A percentile compares a stretch with the other conserved stretches of the same genome.
phyloP scores from a whole-genome alignment of 495 filamentous ascomycete genomes.

The Neurospora sp. region DNA sequence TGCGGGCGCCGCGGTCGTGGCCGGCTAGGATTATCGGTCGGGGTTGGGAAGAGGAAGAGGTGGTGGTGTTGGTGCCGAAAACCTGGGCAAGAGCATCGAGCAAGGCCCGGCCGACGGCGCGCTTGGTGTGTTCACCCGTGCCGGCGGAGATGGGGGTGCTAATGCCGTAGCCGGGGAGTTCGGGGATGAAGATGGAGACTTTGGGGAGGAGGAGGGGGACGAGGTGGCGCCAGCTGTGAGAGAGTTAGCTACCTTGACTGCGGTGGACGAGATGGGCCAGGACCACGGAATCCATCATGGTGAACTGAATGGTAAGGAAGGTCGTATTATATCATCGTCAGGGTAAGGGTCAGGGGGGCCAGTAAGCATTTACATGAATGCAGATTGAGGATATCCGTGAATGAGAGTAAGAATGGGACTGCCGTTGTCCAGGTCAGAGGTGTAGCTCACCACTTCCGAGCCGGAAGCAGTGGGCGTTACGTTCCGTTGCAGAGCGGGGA shows the following conservation, averaged over 20 bases:
- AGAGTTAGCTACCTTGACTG: not conserved
- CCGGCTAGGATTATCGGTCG: conserved; percentile 26
- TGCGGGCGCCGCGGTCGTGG: conserved; percentile 40
- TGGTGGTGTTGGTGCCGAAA: conserved; percentile 9
- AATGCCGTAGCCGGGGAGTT: conserved; percentile 41
- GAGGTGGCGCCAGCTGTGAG: conserved; percentile 13
- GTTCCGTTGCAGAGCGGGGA: conserved; percentile 9
- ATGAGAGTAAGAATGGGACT: conserved; percentile 14
- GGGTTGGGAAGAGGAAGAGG: too few relatives aligned
- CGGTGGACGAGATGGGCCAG: not conserved
- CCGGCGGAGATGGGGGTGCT: conserved; percentile 14
- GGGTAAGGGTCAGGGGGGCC: too few relatives aligned
- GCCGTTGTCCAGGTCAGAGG: conserved; percentile 10
- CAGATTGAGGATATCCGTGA: conserved; percentile 17
- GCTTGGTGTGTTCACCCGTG: conserved; percentile 17
- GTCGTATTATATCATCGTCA: not conserved
- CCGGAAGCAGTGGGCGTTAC: conserved; percentile 12
- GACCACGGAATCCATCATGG: not conserved
- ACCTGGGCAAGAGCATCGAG: conserved; percentile 21
- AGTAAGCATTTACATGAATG: conserved; percentile 9
- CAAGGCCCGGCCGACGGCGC: conserved; percentile 25
- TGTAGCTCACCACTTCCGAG: conserved; percentile 15
- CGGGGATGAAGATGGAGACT: conserved; percentile 30
- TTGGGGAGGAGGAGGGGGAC: conserved; percentile 7
- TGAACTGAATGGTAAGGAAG: not conserved